Percentiles rank a stretch among this genome's conserved stretches.
Evolutionary conservation across 2,329 filamentous ascomycete genomes (phyloP).

Genomic region (Fusarium newnesense): DNA sequence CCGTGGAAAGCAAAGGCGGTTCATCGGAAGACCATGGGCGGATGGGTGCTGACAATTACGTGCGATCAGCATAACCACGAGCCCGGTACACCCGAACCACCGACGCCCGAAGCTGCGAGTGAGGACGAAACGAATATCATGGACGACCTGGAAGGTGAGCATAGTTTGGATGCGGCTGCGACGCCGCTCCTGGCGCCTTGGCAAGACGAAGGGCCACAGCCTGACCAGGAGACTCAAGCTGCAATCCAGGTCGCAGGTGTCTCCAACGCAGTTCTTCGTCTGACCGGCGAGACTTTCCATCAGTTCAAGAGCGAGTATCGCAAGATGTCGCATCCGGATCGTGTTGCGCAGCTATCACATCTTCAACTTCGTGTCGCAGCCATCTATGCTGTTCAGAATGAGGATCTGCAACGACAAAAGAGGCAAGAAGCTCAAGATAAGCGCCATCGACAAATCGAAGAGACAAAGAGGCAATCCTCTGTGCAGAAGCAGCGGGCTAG

Average conservation of each 20-base stretch:
- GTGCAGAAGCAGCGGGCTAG: conserved; percentile 41
- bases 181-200: conserved; percentile 26
- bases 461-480: conserved; percentile 43
- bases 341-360: conserved; percentile 52
- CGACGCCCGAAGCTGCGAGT: conserved; percentile 49
- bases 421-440: conserved; percentile 53
- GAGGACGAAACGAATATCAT: conserved; percentile 48
- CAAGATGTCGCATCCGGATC: conserved; percentile 54
- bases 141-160: conserved; percentile 41
- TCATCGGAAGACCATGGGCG: conserved; percentile 55
- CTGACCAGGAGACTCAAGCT: conserved; percentile 51
- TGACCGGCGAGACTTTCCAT: conserved; percentile 57
- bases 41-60: conserved; percentile 57
- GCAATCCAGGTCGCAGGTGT: conserved; percentile 55
- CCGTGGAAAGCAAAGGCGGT: conserved; percentile 59
- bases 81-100: conserved; percentile 56
- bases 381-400: conserved; percentile 58
- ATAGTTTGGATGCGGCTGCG: conserved; percentile 13
- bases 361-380: conserved; percentile 56
- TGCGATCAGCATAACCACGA: conserved; percentile 59
- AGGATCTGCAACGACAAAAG: conserved; percentile 54
- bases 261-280: conserved; percentile 50
- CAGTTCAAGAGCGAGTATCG: conserved; percentile 57
- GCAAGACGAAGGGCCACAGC: conserved; percentile 45
- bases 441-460: conserved; percentile 53